A percentile compares a stretch with the other conserved stretches of the same genome.
These are phyloP conservation scores for Dryas integrifolia DNA, from an alignment of 331 rosid genomes.

Conservation along the genomic window DNA sequence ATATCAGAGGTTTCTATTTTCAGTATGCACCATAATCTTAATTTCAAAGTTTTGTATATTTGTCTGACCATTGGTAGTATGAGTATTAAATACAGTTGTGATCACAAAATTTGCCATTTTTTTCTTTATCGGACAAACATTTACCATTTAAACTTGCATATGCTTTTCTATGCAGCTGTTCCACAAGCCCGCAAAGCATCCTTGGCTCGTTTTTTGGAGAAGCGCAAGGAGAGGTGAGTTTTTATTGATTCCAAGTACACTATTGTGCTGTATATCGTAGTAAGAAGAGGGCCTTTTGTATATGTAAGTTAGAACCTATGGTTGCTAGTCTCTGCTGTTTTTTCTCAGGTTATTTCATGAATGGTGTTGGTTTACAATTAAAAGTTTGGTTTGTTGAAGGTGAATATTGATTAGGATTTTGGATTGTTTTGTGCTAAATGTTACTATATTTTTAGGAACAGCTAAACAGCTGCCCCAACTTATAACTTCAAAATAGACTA, in stretches of 20 bases:
- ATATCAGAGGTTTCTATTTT: neutral
- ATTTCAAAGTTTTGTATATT: neutral
- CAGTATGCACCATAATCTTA: neutral
- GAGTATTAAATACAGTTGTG: neutral
- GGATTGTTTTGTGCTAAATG: neutral
- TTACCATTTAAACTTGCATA: neutral
- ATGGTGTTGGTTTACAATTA: neutral
- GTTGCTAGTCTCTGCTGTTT: neutral
- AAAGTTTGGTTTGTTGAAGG: neutral
- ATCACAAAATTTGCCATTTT: neutral
- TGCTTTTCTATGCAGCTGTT: slow-evolving; percentile 39
- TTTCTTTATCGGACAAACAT: neutral
- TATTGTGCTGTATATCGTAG: neutral
- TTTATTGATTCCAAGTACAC: neutral
- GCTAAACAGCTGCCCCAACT: neutral
- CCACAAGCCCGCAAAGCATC: slow-evolving; percentile 97
- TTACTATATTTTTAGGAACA: neutral
- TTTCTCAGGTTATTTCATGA: neutral
- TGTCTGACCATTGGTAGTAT: neutral
- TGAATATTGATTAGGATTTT: neutral
- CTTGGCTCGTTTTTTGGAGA: slow-evolving; percentile 79
- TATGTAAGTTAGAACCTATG: neutral
- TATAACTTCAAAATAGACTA: neutral
- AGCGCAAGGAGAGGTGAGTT: slow-evolving; percentile 32
- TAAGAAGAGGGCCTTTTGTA: neutral